Conservation (phyloP, 1,284 basidiomycete species). For the Ustilago bromivora region DNA sequence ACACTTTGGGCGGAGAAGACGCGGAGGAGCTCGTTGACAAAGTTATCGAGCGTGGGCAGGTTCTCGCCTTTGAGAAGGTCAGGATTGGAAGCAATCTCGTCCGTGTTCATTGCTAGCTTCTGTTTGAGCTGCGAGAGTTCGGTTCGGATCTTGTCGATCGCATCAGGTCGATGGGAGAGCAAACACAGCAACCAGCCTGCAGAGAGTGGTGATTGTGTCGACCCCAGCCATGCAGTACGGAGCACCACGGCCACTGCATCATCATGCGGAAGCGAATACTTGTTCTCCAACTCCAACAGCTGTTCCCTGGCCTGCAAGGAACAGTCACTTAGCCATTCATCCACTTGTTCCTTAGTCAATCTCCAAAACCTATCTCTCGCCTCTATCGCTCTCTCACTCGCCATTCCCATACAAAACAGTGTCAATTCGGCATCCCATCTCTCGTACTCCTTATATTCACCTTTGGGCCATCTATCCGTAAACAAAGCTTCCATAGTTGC, state of each 20-base stretch:
- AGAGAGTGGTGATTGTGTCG: slow-evolving; percentile 18
- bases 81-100: slow-evolving; percentile 5
- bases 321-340: slow-evolving; percentile 16
- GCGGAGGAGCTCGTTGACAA: slow-evolving; percentile 23
- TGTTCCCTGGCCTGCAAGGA: slow-evolving; percentile 21
- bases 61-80: slow-evolving; percentile 16
- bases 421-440: slow-evolving; percentile 22
- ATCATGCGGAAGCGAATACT: slow-evolving; percentile 1
- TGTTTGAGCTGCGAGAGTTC: slow-evolving; percentile 5
- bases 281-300: slow-evolving; percentile 3
- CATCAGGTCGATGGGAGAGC: slow-evolving; percentile 13
- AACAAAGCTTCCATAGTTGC: slow-evolving; percentile 32
- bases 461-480: slow-evolving; percentile 11
- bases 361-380: slow-evolving; percentile 16
- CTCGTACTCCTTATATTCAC: slow-evolving; percentile 9
- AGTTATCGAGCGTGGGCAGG: slow-evolving; percentile 15
- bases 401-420: slow-evolving; percentile 6
- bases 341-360: slow-evolving; percentile 7
- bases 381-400: not conserved
- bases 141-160: not conserved
- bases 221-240: slow-evolving; percentile 20
- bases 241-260: slow-evolving; percentile 20
- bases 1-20: slow-evolving; percentile 20
- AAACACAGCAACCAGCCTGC: slow-evolving; percentile 23
- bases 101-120: not conserved